Percentiles rank a stretch among this genome's conserved stretches.
Evolutionary conservation across 2,329 filamentous ascomycete genomes (phyloP).

Genomic region (Fusarium caatingaense): DNA sequence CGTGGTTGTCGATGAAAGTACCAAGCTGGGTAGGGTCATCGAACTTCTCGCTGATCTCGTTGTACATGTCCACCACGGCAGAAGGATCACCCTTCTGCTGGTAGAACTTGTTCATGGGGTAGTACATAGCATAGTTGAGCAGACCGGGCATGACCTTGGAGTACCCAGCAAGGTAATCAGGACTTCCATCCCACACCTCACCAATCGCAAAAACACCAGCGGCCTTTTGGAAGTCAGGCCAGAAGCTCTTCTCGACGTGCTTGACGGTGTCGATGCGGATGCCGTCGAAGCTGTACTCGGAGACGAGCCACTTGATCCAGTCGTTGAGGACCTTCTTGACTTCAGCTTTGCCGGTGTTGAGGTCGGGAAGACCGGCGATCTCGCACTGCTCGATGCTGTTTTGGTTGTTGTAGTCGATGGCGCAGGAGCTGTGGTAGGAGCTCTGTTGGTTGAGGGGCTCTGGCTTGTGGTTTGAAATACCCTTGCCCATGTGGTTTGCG

Average conservation of each 20-base stretch:
- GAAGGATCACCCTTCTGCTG: slow-evolving; percentile 54
- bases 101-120: slow-evolving; percentile 53
- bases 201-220: slow-evolving; percentile 70
- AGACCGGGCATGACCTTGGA: slow-evolving; percentile 67
- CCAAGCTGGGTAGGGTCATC: slow-evolving; percentile 45
- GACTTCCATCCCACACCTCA: slow-evolving; percentile 68
- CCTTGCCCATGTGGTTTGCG: slow-evolving; percentile 66
- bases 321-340: slow-evolving; percentile 63
- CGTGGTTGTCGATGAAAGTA: slow-evolving; percentile 70
- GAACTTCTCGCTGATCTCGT: slow-evolving; percentile 51
- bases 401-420: slow-evolving; percentile 33
- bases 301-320: slow-evolving; percentile 70
- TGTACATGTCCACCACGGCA: slow-evolving; percentile 54
- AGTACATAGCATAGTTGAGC: slow-evolving; percentile 69
- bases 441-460: slow-evolving; percentile 59
- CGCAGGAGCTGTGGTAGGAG: slow-evolving; percentile 23
- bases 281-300: slow-evolving; percentile 71
- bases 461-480: slow-evolving; percentile 58
- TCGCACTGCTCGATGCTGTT: slow-evolving; percentile 24
- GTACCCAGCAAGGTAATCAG: slow-evolving; percentile 63
- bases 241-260: slow-evolving; percentile 70
- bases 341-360: slow-evolving; percentile 64
- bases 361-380: slow-evolving; percentile 63
- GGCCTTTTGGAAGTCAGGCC: slow-evolving; percentile 63
- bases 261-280: slow-evolving; percentile 71